Percentiles rank a stretch among this genome's conserved stretches.
phyloP scores from a whole-genome alignment of 306 rosid genomes.

The Quillaja saponaria region DNA sequence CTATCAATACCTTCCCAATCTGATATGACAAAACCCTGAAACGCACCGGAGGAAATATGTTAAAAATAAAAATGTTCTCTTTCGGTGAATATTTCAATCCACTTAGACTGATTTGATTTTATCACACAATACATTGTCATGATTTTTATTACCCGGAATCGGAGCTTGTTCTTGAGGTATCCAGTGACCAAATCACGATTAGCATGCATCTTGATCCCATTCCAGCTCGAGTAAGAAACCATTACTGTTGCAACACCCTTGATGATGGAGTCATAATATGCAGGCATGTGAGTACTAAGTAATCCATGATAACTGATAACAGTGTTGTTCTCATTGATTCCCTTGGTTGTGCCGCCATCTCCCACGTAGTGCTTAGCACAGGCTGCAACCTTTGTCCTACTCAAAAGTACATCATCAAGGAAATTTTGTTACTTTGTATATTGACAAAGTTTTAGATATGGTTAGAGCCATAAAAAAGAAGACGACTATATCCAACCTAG shows the following conservation, averaged over 20 bases:
- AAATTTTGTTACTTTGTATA: conserved; percentile 14
- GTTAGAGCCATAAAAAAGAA: no score
- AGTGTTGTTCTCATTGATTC: conserved; percentile 89
- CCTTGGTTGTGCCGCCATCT: conserved; percentile 90
- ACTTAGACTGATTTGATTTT: not conserved
- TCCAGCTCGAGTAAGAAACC: conserved; percentile 89
- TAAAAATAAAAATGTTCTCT: not conserved
- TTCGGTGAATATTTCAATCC: not conserved
- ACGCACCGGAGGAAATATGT: conserved; percentile 1
- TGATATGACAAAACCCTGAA: conserved; percentile 81
- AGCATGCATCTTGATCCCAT: conserved; percentile 77
- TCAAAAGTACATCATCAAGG: conserved; percentile 18
- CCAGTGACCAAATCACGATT: conserved; percentile 68
- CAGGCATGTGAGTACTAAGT: conserved; percentile 80
- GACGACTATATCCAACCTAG: no score
- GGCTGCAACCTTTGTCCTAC: conserved; percentile 86
- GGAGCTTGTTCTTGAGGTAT: conserved; percentile 61
- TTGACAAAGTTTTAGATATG: no score
- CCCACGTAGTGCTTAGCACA: conserved; percentile 95
- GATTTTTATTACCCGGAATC: conserved; percentile 55
- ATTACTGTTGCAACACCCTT: conserved; percentile 82
- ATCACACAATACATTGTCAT: not conserved
- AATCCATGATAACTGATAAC: conserved; percentile 54
- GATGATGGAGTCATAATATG: conserved; percentile 53
- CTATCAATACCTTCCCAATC: conserved; percentile 87